Conservation (phyloP, 192 early-diverging fungal genomes). For the Rhizoclosmatium sp. region DNA sequence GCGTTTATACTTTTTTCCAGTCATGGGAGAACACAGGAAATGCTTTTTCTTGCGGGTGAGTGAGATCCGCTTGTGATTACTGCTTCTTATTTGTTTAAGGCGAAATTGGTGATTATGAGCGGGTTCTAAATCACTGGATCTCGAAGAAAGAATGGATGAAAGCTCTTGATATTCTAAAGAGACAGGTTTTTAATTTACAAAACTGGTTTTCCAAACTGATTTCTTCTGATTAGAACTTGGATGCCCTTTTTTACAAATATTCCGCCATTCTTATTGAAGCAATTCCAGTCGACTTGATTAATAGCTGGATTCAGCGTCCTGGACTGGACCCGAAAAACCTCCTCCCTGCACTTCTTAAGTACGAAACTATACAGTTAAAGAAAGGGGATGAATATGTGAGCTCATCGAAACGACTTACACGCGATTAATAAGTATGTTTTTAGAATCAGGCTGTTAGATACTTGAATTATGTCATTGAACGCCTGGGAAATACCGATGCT, state of each 20-base stretch:
- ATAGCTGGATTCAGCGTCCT: slow-evolving; percentile 85
- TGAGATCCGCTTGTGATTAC: too few species aligned
- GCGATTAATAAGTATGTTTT: not conserved
- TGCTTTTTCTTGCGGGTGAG: slow-evolving; percentile 55
- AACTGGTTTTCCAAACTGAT: not conserved
- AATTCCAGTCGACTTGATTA: slow-evolving; percentile 83
- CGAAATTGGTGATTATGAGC: slow-evolving; percentile 86
- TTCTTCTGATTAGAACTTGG: slow-evolving; percentile 57
- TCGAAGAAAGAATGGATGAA: slow-evolving; percentile 75
- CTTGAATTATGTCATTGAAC: slow-evolving; percentile 80
- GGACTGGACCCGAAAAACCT: slow-evolving; percentile 83
- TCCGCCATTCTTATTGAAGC: slow-evolving; percentile 86
- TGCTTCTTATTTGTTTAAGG: slow-evolving; percentile 55
- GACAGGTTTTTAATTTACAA: slow-evolving; percentile 67
- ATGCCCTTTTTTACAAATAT: slow-evolving; percentile 89
- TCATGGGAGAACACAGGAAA: slow-evolving; percentile 83
- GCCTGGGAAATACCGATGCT: slow-evolving; percentile 80
- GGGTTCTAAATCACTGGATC: slow-evolving; percentile 86
- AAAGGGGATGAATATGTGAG: slow-evolving; percentile 8
- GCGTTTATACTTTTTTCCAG: slow-evolving; percentile 83
- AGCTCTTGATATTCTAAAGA: slow-evolving; percentile 80
- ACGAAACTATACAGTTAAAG: slow-evolving; percentile 58
- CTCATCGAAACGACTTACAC: not conserved
- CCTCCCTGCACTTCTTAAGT: slow-evolving; percentile 88
- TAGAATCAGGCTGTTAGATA: slow-evolving; percentile 89